Percentiles rank a stretch among this genome's conserved stretches.
phyloP scores from a whole-genome alignment of 768 basidiomycete genomes.

The Holtermannia corniformis region DNA sequence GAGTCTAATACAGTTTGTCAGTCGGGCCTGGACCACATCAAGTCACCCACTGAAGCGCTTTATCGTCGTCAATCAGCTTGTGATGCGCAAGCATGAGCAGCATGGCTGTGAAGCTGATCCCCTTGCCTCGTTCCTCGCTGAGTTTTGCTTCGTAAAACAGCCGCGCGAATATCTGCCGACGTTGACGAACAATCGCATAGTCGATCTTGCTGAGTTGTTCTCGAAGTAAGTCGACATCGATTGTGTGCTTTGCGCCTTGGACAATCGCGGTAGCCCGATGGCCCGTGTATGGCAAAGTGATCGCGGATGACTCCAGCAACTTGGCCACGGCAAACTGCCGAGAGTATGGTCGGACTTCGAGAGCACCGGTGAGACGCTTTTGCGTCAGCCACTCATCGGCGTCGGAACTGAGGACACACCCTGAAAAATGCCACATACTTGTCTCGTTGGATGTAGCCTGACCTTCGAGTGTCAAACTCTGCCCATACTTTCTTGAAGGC shows the following conservation, averaged over 20 bases:
- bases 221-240: conserved; percentile 60
- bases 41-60: conserved; percentile 76
- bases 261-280: conserved; percentile 23
- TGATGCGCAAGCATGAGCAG: conserved; percentile 78
- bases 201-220: conserved; percentile 58
- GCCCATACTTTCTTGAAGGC: conserved; percentile 92
- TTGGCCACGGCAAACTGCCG: conserved; percentile 54
- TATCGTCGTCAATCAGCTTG: conserved; percentile 78
- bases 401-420: conserved; percentile 47
- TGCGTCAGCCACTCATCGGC: conserved; percentile 3
- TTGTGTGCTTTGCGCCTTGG: conserved; percentile 25
- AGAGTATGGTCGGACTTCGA: conserved; percentile 81
- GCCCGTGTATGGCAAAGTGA: conserved; percentile 21
- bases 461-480: conserved; percentile 65
- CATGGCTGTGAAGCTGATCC: conserved; percentile 87
- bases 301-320: conserved; percentile 49
- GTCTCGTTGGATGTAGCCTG: conserved; percentile 62
- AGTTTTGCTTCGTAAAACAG: conserved; percentile 81
- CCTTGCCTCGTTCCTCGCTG: conserved; percentile 58
- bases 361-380: conserved; percentile 79
- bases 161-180: conserved; percentile 61
- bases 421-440: conserved; percentile 70
- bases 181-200: conserved; percentile 52
- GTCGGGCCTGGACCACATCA: no score
- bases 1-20: conserved; percentile 58